Percentiles rank a stretch among this genome's conserved stretches.
Conservation (phyloP, 106 monocot genomes). For the Dioscorea zingiberensis region DNA sequence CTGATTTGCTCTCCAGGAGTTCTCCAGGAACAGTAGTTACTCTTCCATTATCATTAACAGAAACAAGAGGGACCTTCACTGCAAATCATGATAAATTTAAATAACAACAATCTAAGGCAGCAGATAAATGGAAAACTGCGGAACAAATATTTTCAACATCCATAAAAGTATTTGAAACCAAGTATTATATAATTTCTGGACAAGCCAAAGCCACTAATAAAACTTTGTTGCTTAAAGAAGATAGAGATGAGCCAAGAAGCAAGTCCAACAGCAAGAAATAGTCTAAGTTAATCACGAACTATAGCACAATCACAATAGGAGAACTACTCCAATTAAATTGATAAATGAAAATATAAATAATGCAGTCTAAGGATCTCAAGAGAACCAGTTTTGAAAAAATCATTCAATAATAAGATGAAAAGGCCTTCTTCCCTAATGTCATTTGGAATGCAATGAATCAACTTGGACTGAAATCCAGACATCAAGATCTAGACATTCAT, state of each 20-base stretch:
- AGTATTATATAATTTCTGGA: background rate
- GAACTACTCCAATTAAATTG: too few species aligned
- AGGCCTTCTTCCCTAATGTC: too few species aligned
- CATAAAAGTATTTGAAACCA: too few species aligned
- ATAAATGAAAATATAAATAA: too few species aligned
- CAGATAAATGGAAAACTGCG: background rate
- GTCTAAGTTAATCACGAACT: too few species aligned
- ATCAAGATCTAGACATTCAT: too few species aligned
- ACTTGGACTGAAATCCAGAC: too few species aligned
- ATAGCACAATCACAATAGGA: background rate
- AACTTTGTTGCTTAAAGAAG: background rate
- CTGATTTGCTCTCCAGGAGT: constrained; percentile 31
- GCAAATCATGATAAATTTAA: constrained; percentile 13
- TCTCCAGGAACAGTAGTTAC: constrained; percentile 58
- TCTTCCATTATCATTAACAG: constrained; percentile 80
- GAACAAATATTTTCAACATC: too few species aligned
- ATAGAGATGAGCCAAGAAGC: background rate
- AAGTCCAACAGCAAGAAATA: background rate
- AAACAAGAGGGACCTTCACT: constrained; percentile 96
- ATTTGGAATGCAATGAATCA: too few species aligned
- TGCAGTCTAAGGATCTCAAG: too few species aligned
- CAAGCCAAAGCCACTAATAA: background rate
- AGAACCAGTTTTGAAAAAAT: too few species aligned
- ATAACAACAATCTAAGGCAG: background rate
- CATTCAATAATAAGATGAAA: too few species aligned